Conservation (phyloP, 768 basidiomycete species). For the Lactifluus pinguis region DNA sequence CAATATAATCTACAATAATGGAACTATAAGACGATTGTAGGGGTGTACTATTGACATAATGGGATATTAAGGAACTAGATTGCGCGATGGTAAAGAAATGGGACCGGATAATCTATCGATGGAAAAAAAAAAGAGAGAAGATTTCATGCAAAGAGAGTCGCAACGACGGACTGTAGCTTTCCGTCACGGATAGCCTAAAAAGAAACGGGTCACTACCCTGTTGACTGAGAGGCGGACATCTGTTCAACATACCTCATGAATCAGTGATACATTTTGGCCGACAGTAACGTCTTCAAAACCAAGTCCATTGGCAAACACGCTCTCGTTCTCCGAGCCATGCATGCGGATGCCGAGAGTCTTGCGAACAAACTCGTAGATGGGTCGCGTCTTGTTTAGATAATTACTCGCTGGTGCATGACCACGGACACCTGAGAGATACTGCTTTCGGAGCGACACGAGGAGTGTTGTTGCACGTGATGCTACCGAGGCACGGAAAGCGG, state of each 20-base stretch:
- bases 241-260: slow-evolving; percentile 51
- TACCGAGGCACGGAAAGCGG: slow-evolving; percentile 46
- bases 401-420: slow-evolving; percentile 60
- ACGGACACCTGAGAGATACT: slow-evolving; percentile 49
- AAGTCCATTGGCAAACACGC: slow-evolving; percentile 49
- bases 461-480: slow-evolving; percentile 38
- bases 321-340: slow-evolving; percentile 70
- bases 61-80: neutral
- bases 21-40: neutral
- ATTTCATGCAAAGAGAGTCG: slow-evolving; percentile 35
- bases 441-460: slow-evolving; percentile 40
- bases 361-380: slow-evolving; percentile 73
- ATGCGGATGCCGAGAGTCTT: slow-evolving; percentile 63
- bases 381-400: slow-evolving; percentile 57
- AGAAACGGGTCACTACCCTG: neutral
- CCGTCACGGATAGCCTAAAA: slow-evolving; percentile 57
- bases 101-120: neutral
- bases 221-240: neutral
- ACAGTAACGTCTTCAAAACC: slow-evolving; percentile 59
- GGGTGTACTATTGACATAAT: neutral
- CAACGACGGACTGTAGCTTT: slow-evolving; percentile 50
- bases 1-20: neutral
- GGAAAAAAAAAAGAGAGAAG: too few species aligned
- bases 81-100: neutral
- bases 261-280: slow-evolving; percentile 62